A percentile compares a stretch with the other conserved stretches of the same genome.
Conservation (phyloP, 352 stramenopile genomes). For the Pythium apleroticum region DNA sequence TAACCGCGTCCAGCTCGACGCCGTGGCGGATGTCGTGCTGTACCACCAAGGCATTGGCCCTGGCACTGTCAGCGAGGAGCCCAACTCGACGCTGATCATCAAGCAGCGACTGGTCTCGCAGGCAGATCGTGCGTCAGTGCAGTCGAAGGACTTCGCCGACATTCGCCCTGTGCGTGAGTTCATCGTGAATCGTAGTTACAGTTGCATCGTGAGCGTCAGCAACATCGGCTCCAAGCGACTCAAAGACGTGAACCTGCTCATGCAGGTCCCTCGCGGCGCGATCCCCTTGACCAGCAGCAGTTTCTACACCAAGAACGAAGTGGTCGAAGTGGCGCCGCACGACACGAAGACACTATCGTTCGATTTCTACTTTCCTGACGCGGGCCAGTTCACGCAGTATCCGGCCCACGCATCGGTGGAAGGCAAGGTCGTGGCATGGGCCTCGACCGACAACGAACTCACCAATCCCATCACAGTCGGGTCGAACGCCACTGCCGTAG, state of each 20-base stretch:
- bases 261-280: conserved; percentile 64
- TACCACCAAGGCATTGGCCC: conserved; percentile 51
- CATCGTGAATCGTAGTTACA: conserved; percentile 51
- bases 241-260: conserved; percentile 44
- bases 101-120: conserved; percentile 42
- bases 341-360: conserved; percentile 39
- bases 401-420: conserved; percentile 45
- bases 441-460: conserved; percentile 20
- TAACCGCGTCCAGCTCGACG: conserved; percentile 11
- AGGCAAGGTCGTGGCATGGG: conserved; percentile 39
- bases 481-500: conserved; percentile 32
- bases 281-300: conserved; percentile 39
- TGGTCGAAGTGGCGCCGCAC: conserved; percentile 38
- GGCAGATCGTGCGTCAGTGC: background rate
- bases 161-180: conserved; percentile 37
- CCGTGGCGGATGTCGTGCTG: conserved; percentile 32
- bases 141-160: conserved; percentile 10
- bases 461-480: conserved; percentile 30
- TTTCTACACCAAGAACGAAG: conserved; percentile 55
- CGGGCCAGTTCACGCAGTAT: conserved; percentile 51
- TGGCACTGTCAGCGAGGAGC: conserved; percentile 20
- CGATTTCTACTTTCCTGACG: conserved; percentile 60
- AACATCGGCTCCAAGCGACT: conserved; percentile 45
- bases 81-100: conserved; percentile 48
- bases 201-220: conserved; percentile 48